phyloP scores from a whole-genome alignment of 2,329 filamentous ascomycete species.

The Penicillium sp. region DNA sequence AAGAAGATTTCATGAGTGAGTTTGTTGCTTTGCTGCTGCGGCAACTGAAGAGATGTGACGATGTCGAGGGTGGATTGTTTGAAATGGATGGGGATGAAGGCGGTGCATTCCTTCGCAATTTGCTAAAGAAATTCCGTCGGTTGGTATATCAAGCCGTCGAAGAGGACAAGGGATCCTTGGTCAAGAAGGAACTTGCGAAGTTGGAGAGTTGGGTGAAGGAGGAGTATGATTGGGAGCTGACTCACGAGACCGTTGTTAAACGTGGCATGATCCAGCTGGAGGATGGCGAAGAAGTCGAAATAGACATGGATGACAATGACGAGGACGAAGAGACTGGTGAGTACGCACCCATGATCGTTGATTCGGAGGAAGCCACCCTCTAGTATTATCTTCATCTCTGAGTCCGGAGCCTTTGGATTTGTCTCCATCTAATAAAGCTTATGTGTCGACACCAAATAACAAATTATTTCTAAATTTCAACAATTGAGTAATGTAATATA shows the following conservation, averaged over 20 bases:
- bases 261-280: constrained; percentile 61
- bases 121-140: constrained; percentile 55
- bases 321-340: constrained; percentile 65
- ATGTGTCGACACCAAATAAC: too few species aligned
- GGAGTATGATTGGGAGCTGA: constrained; percentile 60
- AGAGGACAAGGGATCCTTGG: constrained; percentile 31
- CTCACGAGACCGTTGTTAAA: constrained; percentile 52
- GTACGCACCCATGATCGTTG: constrained; percentile 62
- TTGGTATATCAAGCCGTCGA: constrained; percentile 50
- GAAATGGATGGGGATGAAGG: constrained; percentile 56
- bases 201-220: constrained; percentile 55
- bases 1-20: constrained; percentile 53
- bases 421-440: too few species aligned
- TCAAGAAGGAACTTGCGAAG: constrained; percentile 55
- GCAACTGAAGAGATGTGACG: constrained; percentile 57
- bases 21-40: constrained; percentile 50
- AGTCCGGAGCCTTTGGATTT: not conserved
- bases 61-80: constrained; percentile 62
- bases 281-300: constrained; percentile 62
- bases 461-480: too few species aligned
- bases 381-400: not conserved
- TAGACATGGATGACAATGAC: constrained; percentile 60
- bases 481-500: too few species aligned
- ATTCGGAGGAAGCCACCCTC: constrained; percentile 34
- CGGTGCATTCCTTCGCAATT: constrained; percentile 51